Conservation (phyloP, 78 protist genomes). For the Protostelium mycophagum region DNA sequence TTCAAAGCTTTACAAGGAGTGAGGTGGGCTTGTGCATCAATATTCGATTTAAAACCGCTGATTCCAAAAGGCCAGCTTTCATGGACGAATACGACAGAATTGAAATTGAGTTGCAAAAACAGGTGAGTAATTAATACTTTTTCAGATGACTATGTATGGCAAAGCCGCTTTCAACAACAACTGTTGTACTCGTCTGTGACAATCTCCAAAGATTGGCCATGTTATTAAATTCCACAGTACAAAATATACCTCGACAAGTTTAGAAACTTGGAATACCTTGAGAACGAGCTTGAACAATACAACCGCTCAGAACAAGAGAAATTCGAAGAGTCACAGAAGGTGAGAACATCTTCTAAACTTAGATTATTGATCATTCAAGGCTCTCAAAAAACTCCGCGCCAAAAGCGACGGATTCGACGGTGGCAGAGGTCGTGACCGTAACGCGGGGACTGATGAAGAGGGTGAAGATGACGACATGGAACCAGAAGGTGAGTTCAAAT, state of each 20-base stretch:
- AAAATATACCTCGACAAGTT: constrained; percentile 23
- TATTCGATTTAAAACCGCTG: background rate
- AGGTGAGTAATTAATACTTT: too few species aligned
- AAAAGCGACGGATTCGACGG: background rate
- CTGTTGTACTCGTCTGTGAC: too few species aligned
- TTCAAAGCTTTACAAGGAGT: constrained; percentile 28
- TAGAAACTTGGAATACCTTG: constrained; percentile 54
- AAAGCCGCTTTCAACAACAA: too few species aligned
- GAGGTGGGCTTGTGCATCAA: constrained; percentile 10
- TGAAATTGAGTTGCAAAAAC: constrained; percentile 47
- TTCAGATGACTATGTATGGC: too few species aligned
- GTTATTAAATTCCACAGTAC: too few species aligned
- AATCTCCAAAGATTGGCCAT: too few species aligned
- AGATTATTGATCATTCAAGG: background rate
- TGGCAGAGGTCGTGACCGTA: background rate
- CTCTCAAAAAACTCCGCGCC: background rate
- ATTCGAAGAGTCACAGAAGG: constrained; percentile 19
- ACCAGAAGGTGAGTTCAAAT: too few species aligned
- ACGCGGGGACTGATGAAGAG: background rate
- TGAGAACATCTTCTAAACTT: background rate
- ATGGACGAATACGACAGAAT: constrained; percentile 68
- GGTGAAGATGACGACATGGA: background rate
- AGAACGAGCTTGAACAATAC: constrained; percentile 25
- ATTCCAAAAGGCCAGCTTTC: constrained; percentile 29
- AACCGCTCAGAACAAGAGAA: constrained; percentile 7